Conservation (phyloP, 495 filamentous ascomycete genomes). For the Hypoxylon perforatum region DNA sequence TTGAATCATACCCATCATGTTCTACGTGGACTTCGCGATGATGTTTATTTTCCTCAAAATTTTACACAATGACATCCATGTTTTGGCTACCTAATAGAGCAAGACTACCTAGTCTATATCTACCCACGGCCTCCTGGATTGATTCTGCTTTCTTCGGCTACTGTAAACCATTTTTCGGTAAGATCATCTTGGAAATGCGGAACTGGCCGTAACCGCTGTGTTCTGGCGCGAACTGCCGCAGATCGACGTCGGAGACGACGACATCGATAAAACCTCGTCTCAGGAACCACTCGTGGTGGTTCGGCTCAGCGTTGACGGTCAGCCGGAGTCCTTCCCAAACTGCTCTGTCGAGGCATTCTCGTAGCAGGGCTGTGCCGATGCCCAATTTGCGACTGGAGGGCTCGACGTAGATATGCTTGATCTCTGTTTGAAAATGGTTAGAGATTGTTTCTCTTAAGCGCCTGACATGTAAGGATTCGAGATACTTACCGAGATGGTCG, state of each 20-base stretch:
- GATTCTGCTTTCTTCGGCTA: background rate
- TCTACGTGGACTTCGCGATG: background rate
- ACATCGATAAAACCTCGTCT: constrained; percentile 16
- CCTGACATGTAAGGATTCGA: no score
- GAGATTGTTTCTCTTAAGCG: background rate
- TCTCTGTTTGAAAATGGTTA: background rate
- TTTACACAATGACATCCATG: background rate
- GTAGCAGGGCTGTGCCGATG: constrained; percentile 15
- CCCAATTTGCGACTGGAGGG: constrained; percentile 14
- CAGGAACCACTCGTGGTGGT: constrained; percentile 21
- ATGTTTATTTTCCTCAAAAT: background rate
- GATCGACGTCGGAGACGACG: constrained; percentile 14
- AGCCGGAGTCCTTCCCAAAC: background rate
- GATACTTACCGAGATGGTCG: constrained; percentile 17
- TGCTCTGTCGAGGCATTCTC: constrained; percentile 1
- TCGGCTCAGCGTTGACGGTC: constrained; percentile 14
- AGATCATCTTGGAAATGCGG: constrained; percentile 19
- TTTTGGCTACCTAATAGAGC: background rate
- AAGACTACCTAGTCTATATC: background rate
- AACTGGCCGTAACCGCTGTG: constrained; percentile 27
- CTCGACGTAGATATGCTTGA: constrained; percentile 27
- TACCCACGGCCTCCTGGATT: no score
- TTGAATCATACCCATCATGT: background rate
- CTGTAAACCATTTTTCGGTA: background rate
- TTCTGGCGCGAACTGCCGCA: constrained; percentile 17